Base-by-base conservation (phyloP, 768 basidiomycete genomes). In the Boletus pseudopeckii region DNA sequence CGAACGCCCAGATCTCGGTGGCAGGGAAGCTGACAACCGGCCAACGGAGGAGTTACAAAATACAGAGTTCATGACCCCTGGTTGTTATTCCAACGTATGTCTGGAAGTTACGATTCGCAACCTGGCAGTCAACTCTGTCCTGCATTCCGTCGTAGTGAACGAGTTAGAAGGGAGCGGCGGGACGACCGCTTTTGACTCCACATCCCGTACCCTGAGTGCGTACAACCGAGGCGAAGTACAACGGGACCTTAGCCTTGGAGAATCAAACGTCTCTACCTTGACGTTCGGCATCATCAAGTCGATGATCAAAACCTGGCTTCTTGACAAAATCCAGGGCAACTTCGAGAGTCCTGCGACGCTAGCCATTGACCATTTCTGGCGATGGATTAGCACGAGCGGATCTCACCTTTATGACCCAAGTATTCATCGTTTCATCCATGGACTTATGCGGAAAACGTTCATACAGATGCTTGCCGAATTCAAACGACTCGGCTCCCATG, bases 381-480 rank as follows among this genome's bases (percentile, higher is more conserved):
- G 97, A 40, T 99, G 97, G 97, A 81, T 97, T 59, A 89, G 86
- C 68, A 92, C 92, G 2, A 84, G 81, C 41, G 78, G 85, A 6
- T 90, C 94, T 17, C 80, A 86, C 53, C 83, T 98, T 76, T 95
- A 92, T 67, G 97, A 99, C 65, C 86, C 93, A 2, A 87, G 91
- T 54, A 78, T 99, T 7, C 93, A 98, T 65, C 85, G 89, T 1
- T 99, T 99, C 71, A 75, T 98, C 9, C 88, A 95, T 61, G 90
- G 93, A 14, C 80, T 98, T 44, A 99, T 99, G 97, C 85, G 91
- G 55, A 98, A 99, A 75, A 94, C 91, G 0, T 98, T 98, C 74
- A 90, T 97, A 52, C 97, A 98, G 71, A 78, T 99, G 58, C 79
- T 98, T 20, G 95, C 96, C 14, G 97, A 99, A 70, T 95, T 98